These are phyloP conservation scores for Antrodiella citrinella DNA, from an alignment of 768 basidiomycete species.

Conservation along the genomic window DNA sequence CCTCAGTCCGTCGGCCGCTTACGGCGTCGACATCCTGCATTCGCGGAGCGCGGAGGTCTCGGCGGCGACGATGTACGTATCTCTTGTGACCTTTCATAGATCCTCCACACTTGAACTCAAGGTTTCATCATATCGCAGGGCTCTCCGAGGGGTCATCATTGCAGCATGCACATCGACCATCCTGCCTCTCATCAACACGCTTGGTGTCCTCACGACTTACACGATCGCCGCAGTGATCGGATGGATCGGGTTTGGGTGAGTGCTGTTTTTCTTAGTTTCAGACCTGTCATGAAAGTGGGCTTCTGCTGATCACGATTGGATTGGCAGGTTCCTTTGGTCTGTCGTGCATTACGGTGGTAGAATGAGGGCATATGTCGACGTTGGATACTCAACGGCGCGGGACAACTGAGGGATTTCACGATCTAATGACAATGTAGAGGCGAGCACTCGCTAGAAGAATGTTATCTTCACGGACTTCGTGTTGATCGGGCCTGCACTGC, in stretches of 20 bases:
- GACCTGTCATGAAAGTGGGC: not conserved
- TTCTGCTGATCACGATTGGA: not conserved
- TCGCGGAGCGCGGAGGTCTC: conserved; percentile 54
- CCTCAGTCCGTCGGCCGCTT: conserved; percentile 47
- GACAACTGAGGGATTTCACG: too few relatives aligned
- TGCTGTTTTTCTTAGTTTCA: not conserved
- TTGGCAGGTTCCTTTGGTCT: not conserved
- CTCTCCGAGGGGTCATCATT: conserved; percentile 37
- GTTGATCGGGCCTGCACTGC: too few relatives aligned
- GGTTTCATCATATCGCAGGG: too few relatives aligned
- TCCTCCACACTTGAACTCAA: not conserved
- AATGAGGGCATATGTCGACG: conserved; percentile 48
- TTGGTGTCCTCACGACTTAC: conserved; percentile 47
- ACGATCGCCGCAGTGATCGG: conserved; percentile 36
- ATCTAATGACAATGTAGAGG: too few relatives aligned
- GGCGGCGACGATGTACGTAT: conserved; percentile 46
- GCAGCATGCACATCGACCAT: conserved; percentile 18
- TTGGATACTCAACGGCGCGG: conserved; percentile 40
- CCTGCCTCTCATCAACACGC: conserved; percentile 44
- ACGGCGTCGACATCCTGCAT: conserved; percentile 54
- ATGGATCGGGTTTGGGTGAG: conserved; percentile 48
- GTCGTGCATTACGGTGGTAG: conserved; percentile 37
- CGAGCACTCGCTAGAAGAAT: too few relatives aligned
- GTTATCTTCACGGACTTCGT: too few relatives aligned
- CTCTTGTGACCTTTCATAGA: not conserved